A percentile compares a stretch with the other conserved stretches of the same genome.
phyloP scores from a whole-genome alignment of 805 yeast genomes.

The Pichia rugopelliculosa region DNA sequence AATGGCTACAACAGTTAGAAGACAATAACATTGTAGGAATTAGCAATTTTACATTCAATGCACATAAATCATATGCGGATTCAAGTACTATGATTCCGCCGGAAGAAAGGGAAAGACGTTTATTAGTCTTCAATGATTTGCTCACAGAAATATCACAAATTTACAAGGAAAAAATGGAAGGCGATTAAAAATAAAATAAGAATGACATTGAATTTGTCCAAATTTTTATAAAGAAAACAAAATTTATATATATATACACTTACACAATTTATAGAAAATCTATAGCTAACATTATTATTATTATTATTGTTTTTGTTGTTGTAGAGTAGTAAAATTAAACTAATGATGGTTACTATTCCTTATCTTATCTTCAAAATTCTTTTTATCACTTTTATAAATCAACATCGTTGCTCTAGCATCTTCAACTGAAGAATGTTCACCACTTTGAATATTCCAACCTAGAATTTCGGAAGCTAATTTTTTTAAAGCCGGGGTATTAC shows the following conservation, averaged over 20 bases:
- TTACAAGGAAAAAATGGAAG: not conserved
- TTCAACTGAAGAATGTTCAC: constrained; percentile 80
- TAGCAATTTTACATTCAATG: not conserved
- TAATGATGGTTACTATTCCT: not conserved
- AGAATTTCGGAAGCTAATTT: constrained; percentile 52
- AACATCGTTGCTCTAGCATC: constrained; percentile 88
- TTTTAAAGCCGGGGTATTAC: constrained; percentile 69
- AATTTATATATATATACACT: not conserved
- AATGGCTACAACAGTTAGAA: not conserved
- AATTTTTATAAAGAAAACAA: not conserved
- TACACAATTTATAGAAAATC: not conserved
- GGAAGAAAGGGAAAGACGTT: not conserved
- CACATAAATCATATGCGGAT: not conserved
- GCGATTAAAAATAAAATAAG: not conserved
- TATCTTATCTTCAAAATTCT: constrained; percentile 45
- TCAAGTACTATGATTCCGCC: not conserved
- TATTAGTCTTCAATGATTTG: not conserved
- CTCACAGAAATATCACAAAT: not conserved
- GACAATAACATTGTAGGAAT: constrained; percentile 4
- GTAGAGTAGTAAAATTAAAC: too few relatives aligned
- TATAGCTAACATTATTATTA: not conserved
- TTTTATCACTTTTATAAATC: constrained; percentile 55
- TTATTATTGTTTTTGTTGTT: not conserved
- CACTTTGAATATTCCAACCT: constrained; percentile 57
- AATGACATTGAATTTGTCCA: too few relatives aligned